Base-by-base conservation (phyloP, 768 basidiomycete genomes). In the Gyrodon lividus region DNA sequence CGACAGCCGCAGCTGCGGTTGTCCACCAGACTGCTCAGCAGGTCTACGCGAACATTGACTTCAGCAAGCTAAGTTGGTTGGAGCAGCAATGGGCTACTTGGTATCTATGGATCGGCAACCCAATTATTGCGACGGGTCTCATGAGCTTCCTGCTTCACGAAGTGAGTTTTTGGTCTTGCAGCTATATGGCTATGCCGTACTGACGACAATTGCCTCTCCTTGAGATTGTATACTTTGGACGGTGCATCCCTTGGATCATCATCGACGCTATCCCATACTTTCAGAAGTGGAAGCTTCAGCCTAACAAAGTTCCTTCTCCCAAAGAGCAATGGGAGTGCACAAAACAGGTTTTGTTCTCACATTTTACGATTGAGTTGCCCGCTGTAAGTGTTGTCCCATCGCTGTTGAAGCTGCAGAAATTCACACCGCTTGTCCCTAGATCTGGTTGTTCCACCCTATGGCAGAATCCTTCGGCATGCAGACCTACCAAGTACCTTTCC, bases 191-290 rank as follows among this genome's bases (percentile, higher is more conserved):
- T 12, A 42, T 22, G 41, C 30, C 6, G 55, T 19, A 4, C 17
- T 59, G 17, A 51, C 48, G 14, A 10, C 5, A 0, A n/a, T 26
- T 17, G 20, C 6, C 23, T 6, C 14, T 13, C 20, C 7, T 16
- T 31, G 55, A 97, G 95, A 71, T 93, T 63, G 92, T 98, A 8
- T 99, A 99, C 74, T 99, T 99, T 64, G 97, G 96, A 34, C 89
- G 97, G 20, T 86, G 87, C 57, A 69, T 98, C 16, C 97, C 95
- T 0, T 97, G 93, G 92, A 87, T 98, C 60, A 89, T 97, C 70
- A 86, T 98, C 67, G 97, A 99, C 71, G 75, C 84, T 2, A 91
- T 94, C 30, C 93, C 93, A 1, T 98, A 92, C 74, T 99, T 98
- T 74, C 80, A 82, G 42, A 78, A 82, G 70, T 98, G 90, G 90